Conservation (phyloP, 2,329 filamentous ascomycete species). For the Ceratocystis alfenasii region DNA sequence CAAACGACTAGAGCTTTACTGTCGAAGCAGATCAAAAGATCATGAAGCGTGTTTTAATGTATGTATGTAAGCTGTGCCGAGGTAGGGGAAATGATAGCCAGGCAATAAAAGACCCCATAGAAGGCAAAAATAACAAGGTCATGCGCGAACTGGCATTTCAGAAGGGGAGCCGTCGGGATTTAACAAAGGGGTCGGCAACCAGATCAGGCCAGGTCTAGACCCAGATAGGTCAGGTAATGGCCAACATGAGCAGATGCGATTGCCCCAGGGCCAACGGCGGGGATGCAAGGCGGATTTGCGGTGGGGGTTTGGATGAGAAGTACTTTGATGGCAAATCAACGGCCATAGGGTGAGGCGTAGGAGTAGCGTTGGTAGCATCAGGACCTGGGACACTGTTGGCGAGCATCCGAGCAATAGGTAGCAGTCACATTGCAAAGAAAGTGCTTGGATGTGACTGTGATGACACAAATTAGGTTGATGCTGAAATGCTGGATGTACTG, state of each 20-base stretch:
- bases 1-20: too few relatives aligned
- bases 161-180: constrained; percentile 5
- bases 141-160: constrained; percentile 1
- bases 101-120: too few relatives aligned
- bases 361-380: neutral
- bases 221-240: neutral
- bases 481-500: neutral
- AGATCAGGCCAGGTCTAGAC: constrained; percentile 2
- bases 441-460: neutral
- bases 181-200: constrained; percentile 1
- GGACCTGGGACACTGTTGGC: neutral
- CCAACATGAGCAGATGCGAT: neutral
- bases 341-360: neutral
- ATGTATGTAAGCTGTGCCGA: neutral
- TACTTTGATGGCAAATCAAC: too few relatives aligned
- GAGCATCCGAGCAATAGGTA: too few relatives aligned
- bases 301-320: neutral
- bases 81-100: too few relatives aligned
- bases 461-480: neutral
- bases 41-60: neutral
- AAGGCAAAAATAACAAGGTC: constrained; percentile 1
- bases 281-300: neutral
- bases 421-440: neutral
- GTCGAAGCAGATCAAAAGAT: too few relatives aligned
- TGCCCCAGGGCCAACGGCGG: neutral